Percentiles rank a stretch among this genome's conserved stretches.
Evolutionary conservation across 495 filamentous ascomycete genomes (phyloP).

Genomic region (Sordaria brevicollis): DNA sequence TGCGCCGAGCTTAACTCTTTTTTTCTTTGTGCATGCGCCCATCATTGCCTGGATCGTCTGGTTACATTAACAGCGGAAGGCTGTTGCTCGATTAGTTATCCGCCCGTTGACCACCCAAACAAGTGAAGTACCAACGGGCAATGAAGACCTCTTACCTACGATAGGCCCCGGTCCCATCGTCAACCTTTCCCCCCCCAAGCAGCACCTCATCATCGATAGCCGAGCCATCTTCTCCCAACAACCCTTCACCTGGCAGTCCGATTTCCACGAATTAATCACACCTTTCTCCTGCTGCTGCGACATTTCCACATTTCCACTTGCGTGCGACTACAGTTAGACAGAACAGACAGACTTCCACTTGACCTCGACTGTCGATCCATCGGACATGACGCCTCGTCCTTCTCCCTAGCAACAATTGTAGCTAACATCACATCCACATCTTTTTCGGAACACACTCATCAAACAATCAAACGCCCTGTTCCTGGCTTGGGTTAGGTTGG

Average conservation of each 20-base stretch:
- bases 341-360: not conserved
- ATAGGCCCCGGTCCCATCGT: not conserved
- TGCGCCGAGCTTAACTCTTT: not conserved
- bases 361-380: not conserved
- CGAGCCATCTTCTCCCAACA: not conserved
- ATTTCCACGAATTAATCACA: not conserved
- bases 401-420: not conserved
- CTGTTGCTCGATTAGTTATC: not conserved
- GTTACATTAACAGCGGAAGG: not conserved
- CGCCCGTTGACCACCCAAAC: not conserved
- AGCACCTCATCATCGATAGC: not conserved
- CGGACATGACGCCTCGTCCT: not conserved
- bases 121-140: constrained; percentile 15
- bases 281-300: not conserved
- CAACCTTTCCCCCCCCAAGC: constrained; percentile 3
- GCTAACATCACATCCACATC: constrained; percentile 4
- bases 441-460: constrained; percentile 12
- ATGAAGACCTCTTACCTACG: constrained; percentile 17
- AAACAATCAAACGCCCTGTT: constrained; percentile 7
- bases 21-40: not conserved
- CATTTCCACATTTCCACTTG: not conserved
- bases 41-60: not conserved
- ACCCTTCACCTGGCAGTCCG: not conserved
- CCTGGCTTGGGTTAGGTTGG: constrained; percentile 19
- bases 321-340: not conserved